Conservation (phyloP, 768 basidiomycete genomes). For the Cystobasidium ongulense region DNA sequence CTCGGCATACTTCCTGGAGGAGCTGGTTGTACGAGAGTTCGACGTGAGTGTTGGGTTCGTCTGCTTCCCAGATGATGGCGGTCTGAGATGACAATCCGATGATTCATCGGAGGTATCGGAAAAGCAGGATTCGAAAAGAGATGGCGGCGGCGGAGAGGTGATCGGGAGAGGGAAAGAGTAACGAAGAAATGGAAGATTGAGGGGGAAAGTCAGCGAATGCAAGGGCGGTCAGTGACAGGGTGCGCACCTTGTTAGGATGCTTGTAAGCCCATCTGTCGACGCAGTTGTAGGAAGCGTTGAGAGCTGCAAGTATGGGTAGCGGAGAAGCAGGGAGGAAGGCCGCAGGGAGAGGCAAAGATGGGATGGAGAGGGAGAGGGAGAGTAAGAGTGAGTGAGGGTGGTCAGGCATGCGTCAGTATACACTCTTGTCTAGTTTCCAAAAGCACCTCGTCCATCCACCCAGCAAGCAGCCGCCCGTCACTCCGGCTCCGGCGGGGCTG, state of each 20-base stretch:
- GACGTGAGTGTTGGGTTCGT: conserved; percentile 74
- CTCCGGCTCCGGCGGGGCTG: not conserved
- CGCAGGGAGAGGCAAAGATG: not conserved
- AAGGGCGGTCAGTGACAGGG: not conserved
- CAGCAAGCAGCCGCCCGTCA: not conserved
- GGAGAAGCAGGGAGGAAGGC: not conserved
- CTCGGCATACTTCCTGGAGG: conserved; percentile 72
- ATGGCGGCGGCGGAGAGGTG: not conserved
- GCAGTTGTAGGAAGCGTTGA: conserved; percentile 80
- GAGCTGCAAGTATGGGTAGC: not conserved
- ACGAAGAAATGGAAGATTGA: not conserved
- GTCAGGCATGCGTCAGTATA: not conserved
- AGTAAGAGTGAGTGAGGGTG: not conserved
- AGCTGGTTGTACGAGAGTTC: conserved; percentile 75
- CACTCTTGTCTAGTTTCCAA: not conserved
- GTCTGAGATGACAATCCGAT: conserved; percentile 50
- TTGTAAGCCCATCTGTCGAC: conserved; percentile 93
- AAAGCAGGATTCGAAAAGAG: not conserved
- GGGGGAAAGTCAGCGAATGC: not conserved
- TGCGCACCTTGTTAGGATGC: conserved; percentile 58
- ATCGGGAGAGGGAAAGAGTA: not conserved
- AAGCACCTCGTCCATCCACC: not conserved
- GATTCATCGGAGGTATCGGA: not conserved
- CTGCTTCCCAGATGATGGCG: conserved; percentile 97
- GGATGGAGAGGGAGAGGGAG: not conserved